Conservation (phyloP, 1,139 yeast species). For the Yamadazyma dendronema region DNA sequence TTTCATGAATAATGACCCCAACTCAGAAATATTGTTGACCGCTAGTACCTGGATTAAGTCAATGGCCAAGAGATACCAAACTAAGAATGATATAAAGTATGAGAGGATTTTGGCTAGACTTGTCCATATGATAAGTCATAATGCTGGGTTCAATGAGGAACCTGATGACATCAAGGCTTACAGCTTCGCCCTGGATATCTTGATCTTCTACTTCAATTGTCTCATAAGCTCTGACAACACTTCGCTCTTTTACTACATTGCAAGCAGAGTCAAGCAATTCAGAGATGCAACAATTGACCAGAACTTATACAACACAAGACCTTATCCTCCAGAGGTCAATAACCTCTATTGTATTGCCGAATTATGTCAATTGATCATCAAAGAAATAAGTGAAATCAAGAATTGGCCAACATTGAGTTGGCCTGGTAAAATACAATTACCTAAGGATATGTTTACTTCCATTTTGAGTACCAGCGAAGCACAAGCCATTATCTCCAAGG, state of each 20-base stretch:
- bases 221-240: constrained; percentile 68
- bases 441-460: constrained; percentile 63
- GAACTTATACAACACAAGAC: constrained; percentile 28
- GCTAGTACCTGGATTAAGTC: constrained; percentile 75
- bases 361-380: constrained; percentile 63
- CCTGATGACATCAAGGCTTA: constrained; percentile 30
- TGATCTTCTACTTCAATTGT: constrained; percentile 58
- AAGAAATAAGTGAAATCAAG: constrained; percentile 54
- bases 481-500: constrained; percentile 42
- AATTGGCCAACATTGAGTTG: constrained; percentile 76
- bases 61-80: constrained; percentile 45
- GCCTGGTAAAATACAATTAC: constrained; percentile 73
- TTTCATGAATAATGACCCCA: constrained; percentile 77
- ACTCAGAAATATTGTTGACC: constrained; percentile 44
- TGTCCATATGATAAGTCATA: constrained; percentile 72
- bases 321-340: constrained; percentile 24
- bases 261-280: constrained; percentile 79
- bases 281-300: constrained; percentile 53
- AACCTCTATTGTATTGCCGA: constrained; percentile 71
- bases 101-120: constrained; percentile 69
- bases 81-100: constrained; percentile 44
- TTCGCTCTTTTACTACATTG: constrained; percentile 70
- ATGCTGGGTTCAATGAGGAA: constrained; percentile 59
- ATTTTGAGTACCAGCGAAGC: constrained; percentile 48
- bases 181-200: constrained; percentile 54